Percentiles rank a stretch among this genome's conserved stretches.
phyloP scores from a whole-genome alignment of 208 protist species.

The Trypanosoma melophagium region DNA sequence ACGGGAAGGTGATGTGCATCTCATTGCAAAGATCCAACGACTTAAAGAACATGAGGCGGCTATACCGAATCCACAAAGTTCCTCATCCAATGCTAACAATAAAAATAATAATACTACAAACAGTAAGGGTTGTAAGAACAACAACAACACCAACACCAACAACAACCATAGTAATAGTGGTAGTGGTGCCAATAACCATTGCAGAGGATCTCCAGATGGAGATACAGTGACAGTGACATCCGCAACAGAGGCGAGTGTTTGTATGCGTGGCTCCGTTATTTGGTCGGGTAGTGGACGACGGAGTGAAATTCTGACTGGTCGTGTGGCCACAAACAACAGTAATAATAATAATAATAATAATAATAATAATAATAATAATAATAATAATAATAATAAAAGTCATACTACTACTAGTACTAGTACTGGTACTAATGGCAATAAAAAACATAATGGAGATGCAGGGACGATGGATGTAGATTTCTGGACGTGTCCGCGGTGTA shows the following conservation, averaged over 20 bases:
- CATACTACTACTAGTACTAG: too few relatives aligned
- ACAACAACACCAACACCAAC: background rate
- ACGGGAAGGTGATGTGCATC: too few relatives aligned
- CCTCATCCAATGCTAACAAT: background rate
- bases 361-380: too few relatives aligned
- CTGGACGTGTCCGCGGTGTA: constrained; percentile 62
- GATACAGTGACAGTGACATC: constrained; percentile 35
- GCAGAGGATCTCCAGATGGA: too few relatives aligned
- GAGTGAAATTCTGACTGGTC: background rate
- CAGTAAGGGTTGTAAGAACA: too few relatives aligned
- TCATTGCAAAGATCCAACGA: too few relatives aligned
- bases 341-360: too few relatives aligned
- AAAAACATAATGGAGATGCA: background rate
- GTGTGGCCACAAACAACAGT: too few relatives aligned
- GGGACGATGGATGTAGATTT: background rate
- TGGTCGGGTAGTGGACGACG: constrained; percentile 12
- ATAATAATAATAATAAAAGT: too few relatives aligned
- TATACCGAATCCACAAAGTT: background rate
- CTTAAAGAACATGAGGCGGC: too few relatives aligned
- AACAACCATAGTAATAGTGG: background rate
- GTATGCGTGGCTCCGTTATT: constrained; percentile 45
- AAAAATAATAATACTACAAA: constrained; percentile 3
- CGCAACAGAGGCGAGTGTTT: constrained; percentile 43
- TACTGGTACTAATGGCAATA: background rate
- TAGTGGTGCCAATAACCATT: too few relatives aligned